Conservation (phyloP, 805 yeast genomes). For the Teunomyces funiuensis region DNA sequence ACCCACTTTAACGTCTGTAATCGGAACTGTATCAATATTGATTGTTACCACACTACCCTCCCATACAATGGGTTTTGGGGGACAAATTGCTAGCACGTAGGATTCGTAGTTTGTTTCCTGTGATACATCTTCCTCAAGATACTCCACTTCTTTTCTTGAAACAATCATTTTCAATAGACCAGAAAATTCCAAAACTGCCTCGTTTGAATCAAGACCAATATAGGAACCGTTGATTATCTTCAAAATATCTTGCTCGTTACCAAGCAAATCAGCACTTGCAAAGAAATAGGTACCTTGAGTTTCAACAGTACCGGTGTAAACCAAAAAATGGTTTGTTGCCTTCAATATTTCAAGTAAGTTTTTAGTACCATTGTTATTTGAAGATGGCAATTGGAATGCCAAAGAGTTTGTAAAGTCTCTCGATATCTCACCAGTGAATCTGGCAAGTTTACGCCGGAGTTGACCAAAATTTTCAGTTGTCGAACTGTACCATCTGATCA, state of each 20-base stretch:
- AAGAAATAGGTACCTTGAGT: constrained; percentile 76
- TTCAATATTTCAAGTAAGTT: constrained; percentile 56
- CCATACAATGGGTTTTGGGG: constrained; percentile 87
- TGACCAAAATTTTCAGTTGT: constrained; percentile 72
- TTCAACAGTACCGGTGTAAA: constrained; percentile 71
- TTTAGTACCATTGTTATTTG: constrained; percentile 46
- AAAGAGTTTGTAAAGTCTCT: constrained; percentile 73
- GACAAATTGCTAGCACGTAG: constrained; percentile 70
- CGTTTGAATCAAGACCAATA: constrained; percentile 36
- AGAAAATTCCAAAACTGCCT: constrained; percentile 25
- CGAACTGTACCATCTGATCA: constrained; percentile 63
- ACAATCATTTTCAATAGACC: constrained; percentile 19
- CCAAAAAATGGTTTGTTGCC: constrained; percentile 70
- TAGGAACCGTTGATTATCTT: constrained; percentile 40
- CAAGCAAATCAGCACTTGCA: constrained; percentile 61
- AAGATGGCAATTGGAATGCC: constrained; percentile 50
- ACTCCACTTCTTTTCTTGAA: neutral
- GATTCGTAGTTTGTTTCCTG: constrained; percentile 41
- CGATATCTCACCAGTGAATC: constrained; percentile 69
- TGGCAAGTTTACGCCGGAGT: constrained; percentile 74
- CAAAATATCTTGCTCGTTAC: constrained; percentile 38
- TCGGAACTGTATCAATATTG: constrained; percentile 45
- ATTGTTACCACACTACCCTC: constrained; percentile 72
- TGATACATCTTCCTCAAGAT: constrained; percentile 10
- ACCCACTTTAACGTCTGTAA: constrained; percentile 64